phyloP scores from a whole-genome alignment of 106 monocot genomes.

The Dendrobium officinale region DNA sequence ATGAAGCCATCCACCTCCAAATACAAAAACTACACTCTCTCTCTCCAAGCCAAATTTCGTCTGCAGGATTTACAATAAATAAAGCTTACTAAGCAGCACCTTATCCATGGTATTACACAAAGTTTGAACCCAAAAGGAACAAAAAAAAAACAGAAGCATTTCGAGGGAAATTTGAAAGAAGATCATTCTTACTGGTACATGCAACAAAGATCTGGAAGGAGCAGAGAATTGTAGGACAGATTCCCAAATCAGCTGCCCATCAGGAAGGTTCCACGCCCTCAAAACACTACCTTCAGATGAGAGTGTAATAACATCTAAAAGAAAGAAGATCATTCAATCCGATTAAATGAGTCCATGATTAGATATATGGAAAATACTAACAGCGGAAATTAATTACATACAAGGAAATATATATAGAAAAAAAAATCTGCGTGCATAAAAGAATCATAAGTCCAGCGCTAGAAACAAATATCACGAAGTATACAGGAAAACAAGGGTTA shows the following conservation, averaged over 20 bases:
- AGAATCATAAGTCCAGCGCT: neutral
- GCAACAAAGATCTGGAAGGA: conserved; percentile 49
- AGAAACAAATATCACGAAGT: neutral
- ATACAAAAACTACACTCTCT: conserved; percentile 59
- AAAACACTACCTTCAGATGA: conserved; percentile 78
- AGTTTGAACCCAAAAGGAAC: neutral
- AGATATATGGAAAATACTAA: neutral
- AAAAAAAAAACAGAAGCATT: neutral
- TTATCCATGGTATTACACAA: neutral
- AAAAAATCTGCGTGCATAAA: neutral
- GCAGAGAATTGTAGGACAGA: conserved; percentile 48
- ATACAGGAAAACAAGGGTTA: neutral
- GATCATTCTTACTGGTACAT: conserved; percentile 51
- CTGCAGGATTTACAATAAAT: conserved; percentile 31
- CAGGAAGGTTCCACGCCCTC: conserved; percentile 99
- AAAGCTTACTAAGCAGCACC: neutral
- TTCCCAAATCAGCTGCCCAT: conserved; percentile 99
- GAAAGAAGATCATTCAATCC: neutral
- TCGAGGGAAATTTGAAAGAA: neutral
- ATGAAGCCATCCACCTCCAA: conserved; percentile 58
- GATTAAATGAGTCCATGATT: neutral
- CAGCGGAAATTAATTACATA: neutral
- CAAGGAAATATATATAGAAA: neutral
- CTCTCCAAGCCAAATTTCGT: conserved; percentile 44
- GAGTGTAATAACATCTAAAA: conserved; percentile 84